phyloP scores from a whole-genome alignment of 129 eudicot genomes.

The Kitagawia praeruptora region DNA sequence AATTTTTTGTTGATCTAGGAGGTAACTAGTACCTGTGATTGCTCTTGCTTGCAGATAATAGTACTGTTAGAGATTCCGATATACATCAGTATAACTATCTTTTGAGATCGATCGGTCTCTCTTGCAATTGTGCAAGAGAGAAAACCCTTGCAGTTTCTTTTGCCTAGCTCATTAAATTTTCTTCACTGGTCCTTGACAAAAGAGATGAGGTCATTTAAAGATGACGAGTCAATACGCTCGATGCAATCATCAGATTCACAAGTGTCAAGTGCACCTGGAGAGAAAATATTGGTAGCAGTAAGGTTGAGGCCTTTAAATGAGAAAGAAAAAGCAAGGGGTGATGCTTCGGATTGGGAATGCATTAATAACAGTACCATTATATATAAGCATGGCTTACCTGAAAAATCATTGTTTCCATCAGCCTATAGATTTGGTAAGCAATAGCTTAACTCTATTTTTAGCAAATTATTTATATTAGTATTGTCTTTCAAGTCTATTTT shows the following conservation, averaged over 20 bases:
- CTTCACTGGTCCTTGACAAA: constrained; percentile 26
- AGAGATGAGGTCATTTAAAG: constrained; percentile 46
- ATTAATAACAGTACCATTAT: constrained; percentile 52
- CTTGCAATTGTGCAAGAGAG: constrained; percentile 21
- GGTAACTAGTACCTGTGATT: background rate
- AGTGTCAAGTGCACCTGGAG: constrained; percentile 47
- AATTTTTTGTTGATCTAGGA: no score
- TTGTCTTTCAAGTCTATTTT: background rate
- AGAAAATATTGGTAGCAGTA: constrained; percentile 77
- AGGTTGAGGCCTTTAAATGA: constrained; percentile 82
- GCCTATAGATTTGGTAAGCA: constrained; percentile 63
- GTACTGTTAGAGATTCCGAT: background rate
- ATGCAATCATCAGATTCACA: constrained; percentile 21
- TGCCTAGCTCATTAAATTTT: constrained; percentile 14
- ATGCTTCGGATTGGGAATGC: constrained; percentile 70
- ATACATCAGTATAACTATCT: background rate
- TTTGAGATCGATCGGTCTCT: constrained; percentile 8
- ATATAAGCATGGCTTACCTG: constrained; percentile 46
- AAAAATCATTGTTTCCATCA: constrained; percentile 52
- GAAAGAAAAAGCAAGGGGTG: constrained; percentile 49
- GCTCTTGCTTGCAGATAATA: constrained; percentile 17
- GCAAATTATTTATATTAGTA: background rate
- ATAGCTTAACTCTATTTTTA: background rate
- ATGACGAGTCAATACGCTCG: constrained; percentile 36
- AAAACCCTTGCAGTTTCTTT: constrained; percentile 11